Percentiles rank a stretch among this genome's conserved stretches.
Evolutionary conservation across 176 grass and related monocot genomes (phyloP).

Genomic region (Carex parvula): DNA sequence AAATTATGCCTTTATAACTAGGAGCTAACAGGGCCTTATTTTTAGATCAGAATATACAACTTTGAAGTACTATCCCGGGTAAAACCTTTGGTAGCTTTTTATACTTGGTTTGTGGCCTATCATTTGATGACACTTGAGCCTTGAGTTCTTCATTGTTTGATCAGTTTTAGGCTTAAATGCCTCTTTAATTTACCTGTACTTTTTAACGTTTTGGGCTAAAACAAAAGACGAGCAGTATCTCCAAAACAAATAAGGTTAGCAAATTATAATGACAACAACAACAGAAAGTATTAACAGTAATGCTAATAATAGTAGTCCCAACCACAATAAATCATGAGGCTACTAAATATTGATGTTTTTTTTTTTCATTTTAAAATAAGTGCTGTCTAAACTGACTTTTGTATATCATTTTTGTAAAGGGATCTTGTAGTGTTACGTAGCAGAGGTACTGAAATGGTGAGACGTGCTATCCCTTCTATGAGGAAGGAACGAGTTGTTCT

Average conservation of each 20-base stretch:
- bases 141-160: background rate
- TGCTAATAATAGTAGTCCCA: background rate
- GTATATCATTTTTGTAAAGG: background rate
- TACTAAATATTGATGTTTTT: background rate
- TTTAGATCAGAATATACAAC: background rate
- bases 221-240: background rate
- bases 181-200: background rate
- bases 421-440: conserved; percentile 13
- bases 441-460: conserved; percentile 22
- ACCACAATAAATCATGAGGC: background rate
- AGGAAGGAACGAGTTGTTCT: conserved; percentile 20
- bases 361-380: background rate
- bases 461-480: conserved; percentile 20
- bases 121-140: background rate
- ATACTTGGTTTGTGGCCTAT: background rate
- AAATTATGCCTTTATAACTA: too few species aligned
- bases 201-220: background rate
- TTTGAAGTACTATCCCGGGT: background rate
- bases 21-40: background rate
- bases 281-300: background rate
- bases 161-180: background rate
- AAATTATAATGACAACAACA: background rate
- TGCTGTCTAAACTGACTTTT: background rate
- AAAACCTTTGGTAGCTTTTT: background rate
- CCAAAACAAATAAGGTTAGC: background rate